A percentile compares a stretch with the other conserved stretches of the same genome.
Evolutionary conservation across 192 early-diverging fungal species (phyloP).

Genomic region (Phycomyces blakesleeanus): DNA sequence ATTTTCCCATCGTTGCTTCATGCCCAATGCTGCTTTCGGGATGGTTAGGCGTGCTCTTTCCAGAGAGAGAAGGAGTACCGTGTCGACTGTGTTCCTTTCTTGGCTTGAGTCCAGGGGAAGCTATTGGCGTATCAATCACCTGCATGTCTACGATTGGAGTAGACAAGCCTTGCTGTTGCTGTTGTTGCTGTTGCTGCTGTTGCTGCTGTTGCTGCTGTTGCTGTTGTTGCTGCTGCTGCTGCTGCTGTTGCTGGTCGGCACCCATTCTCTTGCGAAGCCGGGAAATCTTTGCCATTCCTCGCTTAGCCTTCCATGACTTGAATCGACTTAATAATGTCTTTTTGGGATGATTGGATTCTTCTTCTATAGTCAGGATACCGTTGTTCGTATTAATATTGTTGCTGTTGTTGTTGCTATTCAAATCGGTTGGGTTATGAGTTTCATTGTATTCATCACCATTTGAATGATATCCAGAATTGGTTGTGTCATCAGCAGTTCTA

Average conservation of each 20-base stretch:
- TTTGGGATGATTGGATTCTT: background rate
- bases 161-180: too few relatives aligned
- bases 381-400: too few relatives aligned
- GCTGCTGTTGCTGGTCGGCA: background rate
- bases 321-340: conserved; percentile 18
- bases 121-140: conserved; percentile 37
- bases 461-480: too few relatives aligned
- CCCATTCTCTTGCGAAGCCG: background rate
- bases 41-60: conserved; percentile 11
- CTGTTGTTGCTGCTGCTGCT: too few relatives aligned
- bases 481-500: background rate
- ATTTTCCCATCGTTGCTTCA: conserved; percentile 9
- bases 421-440: background rate
- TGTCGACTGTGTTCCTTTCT: background rate
- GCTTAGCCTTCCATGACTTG: conserved; percentile 12
- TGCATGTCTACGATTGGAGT: conserved; percentile 38
- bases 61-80: background rate
- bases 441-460: background rate
- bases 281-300: conserved; percentile 1
- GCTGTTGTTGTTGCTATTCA: too few relatives aligned
- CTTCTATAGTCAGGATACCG: too few relatives aligned
- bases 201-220: too few relatives aligned
- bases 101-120: conserved; percentile 32
- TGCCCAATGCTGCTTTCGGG: background rate
- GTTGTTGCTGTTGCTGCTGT: too few relatives aligned